Percentiles rank a stretch among this genome's conserved stretches.
phyloP scores from a whole-genome alignment of 257 asterid genomes.

The Asclepias syriaca region DNA sequence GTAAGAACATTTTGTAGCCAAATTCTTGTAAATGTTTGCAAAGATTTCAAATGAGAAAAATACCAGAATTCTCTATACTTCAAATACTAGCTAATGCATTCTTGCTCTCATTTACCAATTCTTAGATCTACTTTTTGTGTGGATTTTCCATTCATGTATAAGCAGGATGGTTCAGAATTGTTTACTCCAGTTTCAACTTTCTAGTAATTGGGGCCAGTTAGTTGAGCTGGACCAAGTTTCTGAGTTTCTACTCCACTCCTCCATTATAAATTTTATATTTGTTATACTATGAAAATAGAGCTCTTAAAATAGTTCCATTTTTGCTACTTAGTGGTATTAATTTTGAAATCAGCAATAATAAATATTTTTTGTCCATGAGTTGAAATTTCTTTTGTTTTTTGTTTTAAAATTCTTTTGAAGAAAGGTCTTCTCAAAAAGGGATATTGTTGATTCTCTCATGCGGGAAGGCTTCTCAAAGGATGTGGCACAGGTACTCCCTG shows the following conservation, averaged over 20 bases:
- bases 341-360: background rate
- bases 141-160: background rate
- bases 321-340: background rate
- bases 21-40: background rate
- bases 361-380: background rate
- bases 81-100: background rate
- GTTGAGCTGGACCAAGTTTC: background rate
- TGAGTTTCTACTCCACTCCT: background rate
- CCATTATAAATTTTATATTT: background rate
- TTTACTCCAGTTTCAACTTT: background rate
- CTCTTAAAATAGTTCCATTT: background rate
- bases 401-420: conserved; percentile 40
- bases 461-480: conserved; percentile 80
- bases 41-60: background rate
- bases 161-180: background rate
- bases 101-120: background rate
- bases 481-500: conserved; percentile 73
- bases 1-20: background rate
- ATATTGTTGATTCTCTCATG: conserved; percentile 64
- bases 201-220: background rate
- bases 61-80: background rate
- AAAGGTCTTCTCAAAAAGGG: conserved; percentile 85
- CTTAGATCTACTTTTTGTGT: background rate
- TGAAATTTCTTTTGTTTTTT: conserved; percentile 7
- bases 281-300: background rate